Percentiles rank a stretch among this genome's conserved stretches.
Conservation (phyloP, 176 grass and related monocot species). For the Chloris gayana region DNA sequence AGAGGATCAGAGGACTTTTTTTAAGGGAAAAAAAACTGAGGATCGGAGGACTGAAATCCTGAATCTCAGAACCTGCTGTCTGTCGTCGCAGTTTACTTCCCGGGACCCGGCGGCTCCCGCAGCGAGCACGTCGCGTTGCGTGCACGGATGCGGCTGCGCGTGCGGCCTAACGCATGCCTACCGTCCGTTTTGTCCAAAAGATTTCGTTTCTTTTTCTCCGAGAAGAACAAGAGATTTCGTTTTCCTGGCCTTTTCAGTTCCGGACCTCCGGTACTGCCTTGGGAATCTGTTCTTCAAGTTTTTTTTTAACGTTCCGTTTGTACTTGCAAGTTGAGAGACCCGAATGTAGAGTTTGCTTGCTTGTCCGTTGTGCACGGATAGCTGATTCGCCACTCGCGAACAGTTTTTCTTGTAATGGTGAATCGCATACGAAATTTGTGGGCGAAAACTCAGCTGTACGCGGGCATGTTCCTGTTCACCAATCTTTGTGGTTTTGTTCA, state of each 20-base stretch:
- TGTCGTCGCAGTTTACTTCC: too few species aligned
- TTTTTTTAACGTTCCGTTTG: not conserved
- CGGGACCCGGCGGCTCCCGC: too few species aligned
- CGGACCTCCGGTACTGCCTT: conserved; percentile 3
- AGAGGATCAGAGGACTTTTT: not conserved
- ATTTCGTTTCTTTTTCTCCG: not conserved
- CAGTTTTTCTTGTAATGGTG: not conserved
- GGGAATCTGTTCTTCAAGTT: conserved; percentile 10
- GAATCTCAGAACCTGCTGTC: too few species aligned
- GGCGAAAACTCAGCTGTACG: not conserved
- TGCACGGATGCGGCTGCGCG: not conserved
- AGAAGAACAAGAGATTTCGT: not conserved
- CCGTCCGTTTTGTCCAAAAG: conserved; percentile 20
- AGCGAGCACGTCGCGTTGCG: not conserved
- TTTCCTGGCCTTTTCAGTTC: conserved; percentile 18
- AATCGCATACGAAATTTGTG: not conserved
- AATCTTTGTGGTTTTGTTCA: conserved; percentile 1
- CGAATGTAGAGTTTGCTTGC: not conserved
- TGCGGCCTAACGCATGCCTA: not conserved
- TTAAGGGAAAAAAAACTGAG: too few species aligned
- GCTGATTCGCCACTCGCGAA: not conserved
- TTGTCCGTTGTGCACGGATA: not conserved
- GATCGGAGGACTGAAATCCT: too few species aligned
- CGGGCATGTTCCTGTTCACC: not conserved
- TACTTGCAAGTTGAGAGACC: not conserved